Conservation (phyloP, 768 basidiomycete genomes). For the Naganishia randhawae region DNA sequence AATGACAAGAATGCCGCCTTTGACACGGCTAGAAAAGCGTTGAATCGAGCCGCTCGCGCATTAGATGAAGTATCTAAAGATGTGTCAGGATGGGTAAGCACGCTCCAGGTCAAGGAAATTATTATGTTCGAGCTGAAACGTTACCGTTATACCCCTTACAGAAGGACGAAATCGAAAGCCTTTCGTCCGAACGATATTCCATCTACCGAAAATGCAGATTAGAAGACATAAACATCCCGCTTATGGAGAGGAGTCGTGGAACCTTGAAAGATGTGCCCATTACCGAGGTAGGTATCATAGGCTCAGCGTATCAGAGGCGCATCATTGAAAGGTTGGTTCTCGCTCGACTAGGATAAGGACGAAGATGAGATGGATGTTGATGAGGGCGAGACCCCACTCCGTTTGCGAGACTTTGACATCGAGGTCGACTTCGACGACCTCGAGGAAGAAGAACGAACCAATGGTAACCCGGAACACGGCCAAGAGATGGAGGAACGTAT, state of each 20-base stretch:
- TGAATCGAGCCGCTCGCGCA: not conserved
- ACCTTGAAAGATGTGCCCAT: slow-evolving; percentile 82
- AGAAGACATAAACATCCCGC: slow-evolving; percentile 82
- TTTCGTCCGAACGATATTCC: slow-evolving; percentile 75
- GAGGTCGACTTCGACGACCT: not conserved
- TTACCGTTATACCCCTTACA: slow-evolving; percentile 37
- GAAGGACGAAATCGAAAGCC: slow-evolving; percentile 88
- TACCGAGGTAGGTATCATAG: slow-evolving; percentile 68
- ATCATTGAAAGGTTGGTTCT: not conserved
- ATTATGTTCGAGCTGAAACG: not conserved
- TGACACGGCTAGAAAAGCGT: slow-evolving; percentile 28
- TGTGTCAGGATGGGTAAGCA: slow-evolving; percentile 56
- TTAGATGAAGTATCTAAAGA: slow-evolving; percentile 42
- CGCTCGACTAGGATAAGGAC: not conserved
- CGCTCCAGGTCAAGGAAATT: not conserved
- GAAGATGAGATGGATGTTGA: slow-evolving; percentile 14
- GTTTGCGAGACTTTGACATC: slow-evolving; percentile 64
- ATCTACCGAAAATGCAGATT: slow-evolving; percentile 88
- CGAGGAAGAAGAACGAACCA: slow-evolving; percentile 52
- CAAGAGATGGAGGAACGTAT: slow-evolving; percentile 70
- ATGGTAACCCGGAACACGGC: slow-evolving; percentile 2
- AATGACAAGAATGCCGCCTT: slow-evolving; percentile 29
- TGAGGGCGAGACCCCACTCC: slow-evolving; percentile 3
- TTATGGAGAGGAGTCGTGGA: slow-evolving; percentile 58
- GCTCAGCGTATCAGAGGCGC: not conserved